Base-by-base conservation (phyloP, 108 stramenopile genomes). In the Stephanodiscus minutulus region DNA sequence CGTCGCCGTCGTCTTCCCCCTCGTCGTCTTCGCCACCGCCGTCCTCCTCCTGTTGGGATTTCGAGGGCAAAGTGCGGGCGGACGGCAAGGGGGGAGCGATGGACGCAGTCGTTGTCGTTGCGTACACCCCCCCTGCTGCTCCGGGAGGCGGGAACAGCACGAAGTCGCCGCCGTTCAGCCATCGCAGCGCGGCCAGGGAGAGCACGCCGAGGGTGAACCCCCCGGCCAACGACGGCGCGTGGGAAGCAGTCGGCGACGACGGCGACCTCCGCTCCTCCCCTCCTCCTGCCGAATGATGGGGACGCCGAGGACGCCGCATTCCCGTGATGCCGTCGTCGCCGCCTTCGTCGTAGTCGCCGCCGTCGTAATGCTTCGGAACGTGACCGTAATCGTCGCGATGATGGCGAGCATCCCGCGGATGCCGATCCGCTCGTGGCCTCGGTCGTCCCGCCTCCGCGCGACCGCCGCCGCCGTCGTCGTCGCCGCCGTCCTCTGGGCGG, bases 91-190 rank as follows among this genome's bases (percentile, higher is more conserved):
- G n/a, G n/a, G n/a, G n/a, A n/a, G n/a, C n/a, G n/a, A n/a, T 33
- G 31, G 31, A 5, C 2, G 31, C 31, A 5, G 31, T 5, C 31
- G 5, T 33, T 5, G 43, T 15, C 43, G 43, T 13, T 15, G 3
- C 12, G 11, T 39, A 7, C 11, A 0, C 15, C 43, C 2, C 43
- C 43, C 15, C 43, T 1, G 12, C 43, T 15, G 12, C 41, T 10
- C 41, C 43, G 5, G 91, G 85, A 37, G 87, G 83, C 25, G 93
- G 93, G 61, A 90, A 85, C 24, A 94, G 25, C 10, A 77, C 72
- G 75, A 94, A 94, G 54, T 90, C 90, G 13, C 90, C 93, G 22
- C 93, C 93, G 76, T 94, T 94, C 61, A 94, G 67, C 93, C 93
- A 94, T 64, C 93, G 87, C 0, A 86, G 48, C 8, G 90, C 87